phyloP scores from a whole-genome alignment of 2,329 filamentous ascomycete genomes.

The Lanzia echinophila region DNA sequence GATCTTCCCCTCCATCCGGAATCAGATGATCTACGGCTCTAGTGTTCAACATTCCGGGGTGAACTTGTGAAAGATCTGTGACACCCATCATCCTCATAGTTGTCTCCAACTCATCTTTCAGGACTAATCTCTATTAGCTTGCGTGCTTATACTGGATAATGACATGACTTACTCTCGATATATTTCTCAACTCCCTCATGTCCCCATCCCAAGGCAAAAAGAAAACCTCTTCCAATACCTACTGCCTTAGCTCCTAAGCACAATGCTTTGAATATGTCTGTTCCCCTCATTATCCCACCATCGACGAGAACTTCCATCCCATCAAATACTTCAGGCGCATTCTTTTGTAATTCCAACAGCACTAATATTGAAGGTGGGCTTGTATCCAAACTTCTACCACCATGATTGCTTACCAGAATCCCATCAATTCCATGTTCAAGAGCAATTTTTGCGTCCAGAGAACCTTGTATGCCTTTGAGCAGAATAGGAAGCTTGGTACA shows the following conservation, averaged over 20 bases:
- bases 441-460: conserved; percentile 54
- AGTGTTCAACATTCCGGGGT: conserved; percentile 55
- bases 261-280: conserved; percentile 61
- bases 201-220: conserved; percentile 58
- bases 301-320: conserved; percentile 57
- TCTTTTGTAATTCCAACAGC: conserved; percentile 55
- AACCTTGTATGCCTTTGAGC: conserved; percentile 65
- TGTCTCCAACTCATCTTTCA: conserved; percentile 56
- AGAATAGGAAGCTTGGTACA: conserved; percentile 50
- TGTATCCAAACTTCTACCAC: conserved; percentile 50
- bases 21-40: conserved; percentile 42
- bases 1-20: conserved; percentile 34
- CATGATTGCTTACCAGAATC: conserved; percentile 66
- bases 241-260: conserved; percentile 59
- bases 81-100: conserved; percentile 62
- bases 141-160: background rate
- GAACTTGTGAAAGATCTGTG: conserved; percentile 51
- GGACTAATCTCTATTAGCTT: conserved; percentile 30
- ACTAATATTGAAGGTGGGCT: conserved; percentile 50
- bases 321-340: conserved; percentile 53
- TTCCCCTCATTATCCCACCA: conserved; percentile 57
- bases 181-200: conserved; percentile 48
- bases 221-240: conserved; percentile 53
- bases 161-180: conserved; percentile 41
- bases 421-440: conserved; percentile 56